A percentile compares a stretch with the other conserved stretches of the same genome.
Conservation (phyloP, 108 stramenopile genomes). For the Fistulifera pelliculosa region DNA sequence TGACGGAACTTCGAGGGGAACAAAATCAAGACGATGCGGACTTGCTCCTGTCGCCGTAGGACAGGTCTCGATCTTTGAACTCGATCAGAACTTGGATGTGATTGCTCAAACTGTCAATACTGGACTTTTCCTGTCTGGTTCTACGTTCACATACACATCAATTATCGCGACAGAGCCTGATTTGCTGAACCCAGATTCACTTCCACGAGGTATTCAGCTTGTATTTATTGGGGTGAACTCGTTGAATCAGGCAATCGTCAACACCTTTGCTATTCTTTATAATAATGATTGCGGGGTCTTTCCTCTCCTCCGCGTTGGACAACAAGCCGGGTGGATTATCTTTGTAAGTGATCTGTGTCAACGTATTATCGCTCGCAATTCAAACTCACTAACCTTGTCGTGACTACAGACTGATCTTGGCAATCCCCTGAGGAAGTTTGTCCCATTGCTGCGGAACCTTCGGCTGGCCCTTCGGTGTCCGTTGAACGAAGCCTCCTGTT, state of each 20-base stretch:
- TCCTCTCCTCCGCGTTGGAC: slow-evolving; percentile 2
- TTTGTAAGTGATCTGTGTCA: slow-evolving; percentile 10
- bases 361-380: neutral
- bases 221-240: slow-evolving; percentile 2
- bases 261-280: neutral
- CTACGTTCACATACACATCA: slow-evolving; percentile 10
- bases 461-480: neutral
- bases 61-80: slow-evolving; percentile 6
- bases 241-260: neutral
- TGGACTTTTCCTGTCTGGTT: slow-evolving; percentile 4
- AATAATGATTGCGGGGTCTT: slow-evolving; percentile 9
- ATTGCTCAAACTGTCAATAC: neutral
- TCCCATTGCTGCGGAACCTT: slow-evolving; percentile 2
- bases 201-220: slow-evolving; percentile 2
- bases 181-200: neutral
- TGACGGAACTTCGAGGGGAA: slow-evolving; percentile 1
- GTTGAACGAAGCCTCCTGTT: neutral
- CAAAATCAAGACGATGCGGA: neutral
- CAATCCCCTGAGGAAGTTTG: slow-evolving; percentile 1
- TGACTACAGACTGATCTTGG: slow-evolving; percentile 2
- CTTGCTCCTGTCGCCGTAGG: neutral
- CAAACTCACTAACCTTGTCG: neutral
- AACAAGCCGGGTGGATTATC: slow-evolving; percentile 3
- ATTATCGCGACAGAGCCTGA: slow-evolving; percentile 4
- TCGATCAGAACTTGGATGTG: neutral